phyloP scores from a whole-genome alignment of 106 monocot genomes.

The Xerophyta viscosa region DNA sequence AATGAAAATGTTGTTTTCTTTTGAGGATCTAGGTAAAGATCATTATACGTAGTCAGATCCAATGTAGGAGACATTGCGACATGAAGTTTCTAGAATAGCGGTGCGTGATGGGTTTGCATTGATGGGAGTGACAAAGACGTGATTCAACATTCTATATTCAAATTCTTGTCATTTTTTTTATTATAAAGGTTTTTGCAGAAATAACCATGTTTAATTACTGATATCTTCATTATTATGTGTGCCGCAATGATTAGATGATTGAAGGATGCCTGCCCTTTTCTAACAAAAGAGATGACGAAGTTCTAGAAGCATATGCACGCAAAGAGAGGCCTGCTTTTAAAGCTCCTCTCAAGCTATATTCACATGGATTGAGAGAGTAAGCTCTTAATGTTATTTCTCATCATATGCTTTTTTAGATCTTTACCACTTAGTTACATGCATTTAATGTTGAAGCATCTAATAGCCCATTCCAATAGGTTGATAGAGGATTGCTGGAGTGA shows the following conservation, averaged over 20 bases:
- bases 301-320: slow-evolving; percentile 55
- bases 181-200: neutral
- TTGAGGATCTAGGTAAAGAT: no score
- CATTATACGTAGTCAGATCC: no score
- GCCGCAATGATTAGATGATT: slow-evolving; percentile 88
- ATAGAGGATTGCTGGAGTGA: slow-evolving; percentile 84
- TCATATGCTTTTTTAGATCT: neutral
- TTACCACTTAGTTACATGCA: neutral
- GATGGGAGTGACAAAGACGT: no score
- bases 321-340: slow-evolving; percentile 89
- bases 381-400: slow-evolving; percentile 10
- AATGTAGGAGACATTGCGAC: no score
- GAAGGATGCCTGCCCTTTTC: slow-evolving; percentile 83
- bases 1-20: no score
- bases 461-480: slow-evolving; percentile 45
- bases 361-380: slow-evolving; percentile 83
- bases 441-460: neutral
- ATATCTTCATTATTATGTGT: slow-evolving; percentile 1
- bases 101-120: no score
- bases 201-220: neutral
- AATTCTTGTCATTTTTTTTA: neutral
- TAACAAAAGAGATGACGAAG: slow-evolving; percentile 42
- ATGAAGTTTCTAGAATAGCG: no score
- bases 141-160: no score
- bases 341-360: slow-evolving; percentile 57